Conservation (phyloP, 2,329 filamentous ascomycete genomes). For the Sporothrix inflata region DNA sequence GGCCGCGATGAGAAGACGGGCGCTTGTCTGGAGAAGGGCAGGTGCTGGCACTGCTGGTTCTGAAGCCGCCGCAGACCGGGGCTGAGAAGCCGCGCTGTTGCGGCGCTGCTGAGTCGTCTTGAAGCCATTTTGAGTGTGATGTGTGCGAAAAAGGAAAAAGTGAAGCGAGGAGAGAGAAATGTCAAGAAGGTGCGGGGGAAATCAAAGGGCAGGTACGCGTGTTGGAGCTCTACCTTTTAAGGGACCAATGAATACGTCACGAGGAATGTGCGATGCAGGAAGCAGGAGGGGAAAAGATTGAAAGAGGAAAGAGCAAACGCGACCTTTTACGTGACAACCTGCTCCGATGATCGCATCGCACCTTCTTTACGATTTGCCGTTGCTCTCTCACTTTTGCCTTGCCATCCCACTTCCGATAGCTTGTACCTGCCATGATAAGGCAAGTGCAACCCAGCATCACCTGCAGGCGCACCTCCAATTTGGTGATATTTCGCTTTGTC, state of each 20-base stretch:
- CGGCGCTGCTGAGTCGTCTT: constrained; percentile 28
- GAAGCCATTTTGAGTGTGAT: constrained; percentile 32
- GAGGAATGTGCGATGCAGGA: constrained; percentile 10
- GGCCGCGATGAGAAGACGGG: constrained; percentile 20
- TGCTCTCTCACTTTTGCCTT: not conserved
- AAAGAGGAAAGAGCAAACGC: constrained; percentile 13
- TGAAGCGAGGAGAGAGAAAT: not conserved
- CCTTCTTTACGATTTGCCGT: not conserved
- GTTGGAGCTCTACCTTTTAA: not conserved
- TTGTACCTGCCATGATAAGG: constrained; percentile 27
- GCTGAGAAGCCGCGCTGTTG: constrained; percentile 29
- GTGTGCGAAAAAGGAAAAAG: not conserved
- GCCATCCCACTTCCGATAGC: not conserved
- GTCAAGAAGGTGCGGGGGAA: not conserved
- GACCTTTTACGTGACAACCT: constrained; percentile 7
- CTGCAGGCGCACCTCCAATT: not conserved
- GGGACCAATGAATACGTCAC: not conserved
- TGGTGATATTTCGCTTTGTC: constrained; percentile 37
- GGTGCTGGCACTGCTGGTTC: not conserved
- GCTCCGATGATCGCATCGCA: constrained; percentile 26
- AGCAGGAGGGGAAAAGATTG: not conserved
- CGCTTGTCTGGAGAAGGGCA: constrained; percentile 8
- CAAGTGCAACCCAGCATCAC: not conserved
- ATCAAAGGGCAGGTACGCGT: not conserved
- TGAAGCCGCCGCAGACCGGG: constrained; percentile 24